These are phyloP conservation scores for Astrocystis sublimbata DNA, from an alignment of 495 filamentous ascomycete species.

Conservation along the genomic window DNA sequence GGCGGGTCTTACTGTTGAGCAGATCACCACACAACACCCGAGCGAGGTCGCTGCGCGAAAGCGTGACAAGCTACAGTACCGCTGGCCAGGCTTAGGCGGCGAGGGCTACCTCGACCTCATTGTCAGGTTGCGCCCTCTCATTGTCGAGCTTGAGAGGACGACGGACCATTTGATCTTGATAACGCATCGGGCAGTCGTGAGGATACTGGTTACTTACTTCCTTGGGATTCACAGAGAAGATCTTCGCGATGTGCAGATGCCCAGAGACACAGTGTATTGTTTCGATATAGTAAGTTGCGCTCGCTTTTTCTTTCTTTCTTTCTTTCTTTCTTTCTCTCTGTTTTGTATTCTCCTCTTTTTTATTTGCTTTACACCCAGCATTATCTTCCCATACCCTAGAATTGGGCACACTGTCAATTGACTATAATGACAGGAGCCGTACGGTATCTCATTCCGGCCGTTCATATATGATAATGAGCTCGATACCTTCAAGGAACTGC, in stretches of 20 bases:
- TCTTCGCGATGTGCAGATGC: constrained; percentile 76
- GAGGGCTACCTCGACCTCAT: constrained; percentile 87
- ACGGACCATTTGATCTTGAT: constrained; percentile 77
- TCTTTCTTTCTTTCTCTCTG: too few relatives aligned
- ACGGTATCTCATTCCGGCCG: constrained; percentile 7
- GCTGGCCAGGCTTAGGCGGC: constrained; percentile 78
- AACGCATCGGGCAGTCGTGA: constrained; percentile 73
- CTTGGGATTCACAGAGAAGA: constrained; percentile 71
- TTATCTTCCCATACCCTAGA: not conserved
- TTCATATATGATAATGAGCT: constrained; percentile 6
- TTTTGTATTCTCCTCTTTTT: too few relatives aligned
- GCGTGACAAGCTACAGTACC: constrained; percentile 71
- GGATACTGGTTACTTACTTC: constrained; percentile 81
- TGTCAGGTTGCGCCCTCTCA: constrained; percentile 73
- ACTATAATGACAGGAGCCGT: constrained; percentile 1
- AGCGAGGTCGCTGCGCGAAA: constrained; percentile 66
- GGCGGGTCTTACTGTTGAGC: constrained; percentile 77
- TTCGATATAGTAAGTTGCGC: constrained; percentile 49
- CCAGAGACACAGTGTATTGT: constrained; percentile 74
- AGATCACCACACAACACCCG: constrained; percentile 63
- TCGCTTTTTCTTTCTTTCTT: too few relatives aligned
- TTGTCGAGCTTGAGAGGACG: constrained; percentile 80
- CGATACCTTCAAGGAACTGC: constrained; percentile 9
- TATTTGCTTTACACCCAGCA: too few relatives aligned
- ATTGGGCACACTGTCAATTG: not conserved